phyloP scores from a whole-genome alignment of 208 protist species.

The Crithidia brevicula region DNA sequence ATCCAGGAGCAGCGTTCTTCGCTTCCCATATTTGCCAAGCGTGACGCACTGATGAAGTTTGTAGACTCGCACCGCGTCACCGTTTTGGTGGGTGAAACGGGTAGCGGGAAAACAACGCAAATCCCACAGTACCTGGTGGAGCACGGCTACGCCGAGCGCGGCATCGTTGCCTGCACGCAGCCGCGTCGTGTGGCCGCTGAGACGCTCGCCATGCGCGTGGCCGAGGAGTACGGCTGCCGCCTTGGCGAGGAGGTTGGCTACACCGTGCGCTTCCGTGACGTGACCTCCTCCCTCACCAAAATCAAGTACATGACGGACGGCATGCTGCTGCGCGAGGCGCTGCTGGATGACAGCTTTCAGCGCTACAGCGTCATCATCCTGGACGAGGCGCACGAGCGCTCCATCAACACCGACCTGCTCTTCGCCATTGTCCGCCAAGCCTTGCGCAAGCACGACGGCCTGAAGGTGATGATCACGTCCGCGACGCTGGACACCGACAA shows the following conservation, averaged over 20 bases:
- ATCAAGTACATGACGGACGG: constrained; percentile 99
- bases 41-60: constrained; percentile 90
- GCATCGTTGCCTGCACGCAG: constrained; percentile 96
- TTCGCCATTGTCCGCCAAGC: constrained; percentile 98
- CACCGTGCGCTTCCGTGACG: constrained; percentile 99
- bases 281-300: constrained; percentile 94
- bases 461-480: constrained; percentile 99
- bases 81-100: constrained; percentile 95
- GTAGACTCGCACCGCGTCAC: constrained; percentile 86
- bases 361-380: constrained; percentile 99
- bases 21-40: constrained; percentile 96
- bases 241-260: constrained; percentile 99
- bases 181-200: constrained; percentile 99
- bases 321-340: constrained; percentile 98
- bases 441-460: constrained; percentile 82
- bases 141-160: constrained; percentile 77
- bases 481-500: constrained; percentile 98
- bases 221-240: constrained; percentile 97
- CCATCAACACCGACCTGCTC: constrained; percentile 99
- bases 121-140: constrained; percentile 96
- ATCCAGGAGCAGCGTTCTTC: constrained; percentile 81
- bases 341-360: constrained; percentile 95
- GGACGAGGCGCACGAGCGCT: constrained; percentile 99
- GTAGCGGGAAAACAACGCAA: constrained; percentile 98
- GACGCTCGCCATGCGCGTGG: constrained; percentile 98